Percentiles rank a stretch among this genome's conserved stretches.
phyloP scores from a whole-genome alignment of 768 basidiomycete genomes.

The Fomitopsis serialis region DNA sequence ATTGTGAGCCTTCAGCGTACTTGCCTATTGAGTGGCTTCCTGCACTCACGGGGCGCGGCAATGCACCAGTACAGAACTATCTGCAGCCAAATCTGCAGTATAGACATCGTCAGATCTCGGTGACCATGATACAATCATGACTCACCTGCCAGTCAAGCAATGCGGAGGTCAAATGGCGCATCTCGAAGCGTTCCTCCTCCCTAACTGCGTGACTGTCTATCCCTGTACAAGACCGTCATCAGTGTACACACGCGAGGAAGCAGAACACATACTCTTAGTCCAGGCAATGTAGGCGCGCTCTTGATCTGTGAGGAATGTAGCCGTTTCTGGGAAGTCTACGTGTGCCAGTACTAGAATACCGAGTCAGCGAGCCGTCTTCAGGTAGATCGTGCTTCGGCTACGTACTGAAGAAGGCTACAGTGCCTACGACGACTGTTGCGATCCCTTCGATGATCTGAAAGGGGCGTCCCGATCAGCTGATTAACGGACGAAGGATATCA shows the following conservation, averaged over 20 bases:
- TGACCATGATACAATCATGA: background rate
- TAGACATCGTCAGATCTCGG: background rate
- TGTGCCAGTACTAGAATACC: slow-evolving; percentile 32
- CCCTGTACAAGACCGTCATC: slow-evolving; percentile 25
- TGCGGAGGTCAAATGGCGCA: slow-evolving; percentile 47
- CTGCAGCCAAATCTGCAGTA: slow-evolving; percentile 30
- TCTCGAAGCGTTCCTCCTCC: slow-evolving; percentile 56
- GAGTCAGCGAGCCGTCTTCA: background rate
- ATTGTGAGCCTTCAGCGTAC: background rate
- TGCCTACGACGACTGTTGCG: slow-evolving; percentile 49
- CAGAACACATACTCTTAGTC: slow-evolving; percentile 42
- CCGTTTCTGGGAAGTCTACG: slow-evolving; percentile 56
- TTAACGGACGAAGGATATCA: background rate
- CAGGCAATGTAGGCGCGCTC: slow-evolving; percentile 49
- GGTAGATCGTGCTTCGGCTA: background rate
- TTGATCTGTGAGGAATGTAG: slow-evolving; percentile 54
- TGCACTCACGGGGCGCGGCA: slow-evolving; percentile 53
- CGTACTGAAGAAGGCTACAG: slow-evolving; percentile 46
- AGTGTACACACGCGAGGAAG: background rate
- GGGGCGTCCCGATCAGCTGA: slow-evolving; percentile 14
- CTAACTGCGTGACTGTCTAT: slow-evolving; percentile 50
- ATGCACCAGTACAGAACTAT: slow-evolving; percentile 56
- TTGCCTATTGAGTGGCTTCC: background rate
- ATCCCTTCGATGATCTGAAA: slow-evolving; percentile 58
- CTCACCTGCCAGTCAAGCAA: slow-evolving; percentile 61